Percentiles rank a stretch among this genome's conserved stretches.
Conservation (phyloP, 192 early-diverging fungal species). For the Martensiomyces pterosporus region DNA sequence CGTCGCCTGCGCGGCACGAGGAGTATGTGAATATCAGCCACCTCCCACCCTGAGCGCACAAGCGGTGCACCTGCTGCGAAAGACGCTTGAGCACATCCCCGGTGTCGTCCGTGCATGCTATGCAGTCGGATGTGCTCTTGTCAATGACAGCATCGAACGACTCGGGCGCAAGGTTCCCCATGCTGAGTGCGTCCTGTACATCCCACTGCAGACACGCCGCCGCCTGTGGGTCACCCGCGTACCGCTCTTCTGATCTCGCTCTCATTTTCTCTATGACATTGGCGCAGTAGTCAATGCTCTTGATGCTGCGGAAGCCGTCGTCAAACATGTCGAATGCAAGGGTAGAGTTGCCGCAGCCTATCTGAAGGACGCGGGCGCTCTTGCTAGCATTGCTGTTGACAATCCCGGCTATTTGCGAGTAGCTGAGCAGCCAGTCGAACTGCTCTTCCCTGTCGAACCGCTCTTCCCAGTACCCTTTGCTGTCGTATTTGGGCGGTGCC, state of each 20-base stretch:
- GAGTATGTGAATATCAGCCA: not conserved
- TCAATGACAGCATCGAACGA: constrained; percentile 1
- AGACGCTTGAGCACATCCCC: not conserved
- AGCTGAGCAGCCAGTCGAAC: constrained; percentile 31
- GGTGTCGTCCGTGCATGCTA: not conserved
- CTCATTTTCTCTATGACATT: constrained; percentile 25
- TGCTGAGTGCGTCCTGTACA: not conserved
- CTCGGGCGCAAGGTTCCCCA: not conserved
- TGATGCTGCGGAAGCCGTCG: constrained; percentile 4
- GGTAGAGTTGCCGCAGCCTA: constrained; percentile 37
- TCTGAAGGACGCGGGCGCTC: constrained; percentile 6
- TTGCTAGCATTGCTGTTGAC: constrained; percentile 3
- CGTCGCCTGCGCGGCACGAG: not conserved
- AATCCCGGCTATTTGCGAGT: constrained; percentile 1
- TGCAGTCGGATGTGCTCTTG: constrained; percentile 1
- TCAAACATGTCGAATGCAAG: constrained; percentile 23
- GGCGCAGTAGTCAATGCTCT: constrained; percentile 27
- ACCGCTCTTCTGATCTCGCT: not conserved
- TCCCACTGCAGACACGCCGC: not conserved
- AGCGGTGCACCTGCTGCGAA: not conserved
- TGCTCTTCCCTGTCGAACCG: constrained; percentile 23
- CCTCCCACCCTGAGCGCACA: not conserved
- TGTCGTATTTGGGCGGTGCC: constrained; percentile 7
- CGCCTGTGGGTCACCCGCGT: not conserved
- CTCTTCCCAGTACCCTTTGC: constrained; percentile 26